phyloP scores from a whole-genome alignment of 495 filamentous ascomycete genomes.

The Podospora pseudopauciseta region DNA sequence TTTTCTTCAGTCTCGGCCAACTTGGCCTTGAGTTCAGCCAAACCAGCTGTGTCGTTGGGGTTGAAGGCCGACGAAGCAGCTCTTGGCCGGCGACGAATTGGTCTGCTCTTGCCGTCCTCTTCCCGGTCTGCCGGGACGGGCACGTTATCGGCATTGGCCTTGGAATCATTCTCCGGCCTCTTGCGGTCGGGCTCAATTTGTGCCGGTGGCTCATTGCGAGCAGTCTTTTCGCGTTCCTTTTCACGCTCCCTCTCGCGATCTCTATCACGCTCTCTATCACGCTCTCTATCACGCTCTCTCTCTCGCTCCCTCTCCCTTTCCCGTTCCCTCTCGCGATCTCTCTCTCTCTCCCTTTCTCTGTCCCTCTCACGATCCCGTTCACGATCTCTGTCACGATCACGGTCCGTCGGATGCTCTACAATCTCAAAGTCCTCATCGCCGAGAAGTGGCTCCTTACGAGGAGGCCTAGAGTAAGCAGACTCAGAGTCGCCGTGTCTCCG shows the following conservation, averaged over 20 bases:
- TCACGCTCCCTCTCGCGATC: constrained; percentile 21
- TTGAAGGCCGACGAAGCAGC: constrained; percentile 43
- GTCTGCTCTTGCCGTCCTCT: constrained; percentile 26
- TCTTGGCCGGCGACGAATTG: constrained; percentile 32
- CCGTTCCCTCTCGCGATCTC: constrained; percentile 22
- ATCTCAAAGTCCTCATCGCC: constrained; percentile 39
- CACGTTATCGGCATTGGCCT: constrained; percentile 19
- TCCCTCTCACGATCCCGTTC: constrained; percentile 24
- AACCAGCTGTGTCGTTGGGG: constrained; percentile 46
- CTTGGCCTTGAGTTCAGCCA: constrained; percentile 48
- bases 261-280: constrained; percentile 20
- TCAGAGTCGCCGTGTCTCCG: constrained; percentile 26
- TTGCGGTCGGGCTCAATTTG: constrained; percentile 4
- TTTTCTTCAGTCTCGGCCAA: constrained; percentile 37
- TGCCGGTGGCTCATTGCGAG: constrained; percentile 22
- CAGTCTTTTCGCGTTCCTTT: constrained; percentile 19
- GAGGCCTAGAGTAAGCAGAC: constrained; percentile 16
- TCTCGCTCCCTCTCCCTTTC: constrained; percentile 5
- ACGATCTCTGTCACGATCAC: constrained; percentile 23
- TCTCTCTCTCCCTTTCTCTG: constrained; percentile 22
- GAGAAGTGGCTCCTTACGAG: constrained; percentile 27
- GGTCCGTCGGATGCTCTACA: constrained; percentile 36
- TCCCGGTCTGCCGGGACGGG: constrained; percentile 16
- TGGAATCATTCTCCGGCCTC: constrained; percentile 26
- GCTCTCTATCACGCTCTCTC: constrained; percentile 20